Evolutionary conservation across 2,329 filamentous ascomycete species (phyloP).

Genomic region (Karstenula rhodostoma): DNA sequence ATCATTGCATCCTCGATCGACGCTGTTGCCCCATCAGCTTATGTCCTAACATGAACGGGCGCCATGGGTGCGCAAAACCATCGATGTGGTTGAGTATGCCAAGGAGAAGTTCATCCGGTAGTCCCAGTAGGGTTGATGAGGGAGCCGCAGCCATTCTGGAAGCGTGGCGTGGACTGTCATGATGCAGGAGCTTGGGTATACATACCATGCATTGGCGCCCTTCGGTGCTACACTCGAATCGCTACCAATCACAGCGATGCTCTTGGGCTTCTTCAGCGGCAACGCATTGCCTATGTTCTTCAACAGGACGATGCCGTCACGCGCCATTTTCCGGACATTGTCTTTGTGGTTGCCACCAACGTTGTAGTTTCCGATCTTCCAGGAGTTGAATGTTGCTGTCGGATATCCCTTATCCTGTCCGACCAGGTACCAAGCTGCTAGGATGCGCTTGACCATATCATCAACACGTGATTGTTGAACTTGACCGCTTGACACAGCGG

Average conservation of each 20-base stretch:
- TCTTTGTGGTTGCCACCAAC: constrained; percentile 52
- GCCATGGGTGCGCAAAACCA: neutral
- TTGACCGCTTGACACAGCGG: constrained; percentile 60
- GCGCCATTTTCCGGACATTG: constrained; percentile 52
- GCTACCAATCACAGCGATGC: constrained; percentile 71
- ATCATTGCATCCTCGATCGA: constrained; percentile 69
- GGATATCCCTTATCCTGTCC: constrained; percentile 57
- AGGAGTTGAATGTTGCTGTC: constrained; percentile 55
- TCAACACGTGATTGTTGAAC: constrained; percentile 50
- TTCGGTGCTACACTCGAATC: constrained; percentile 79
- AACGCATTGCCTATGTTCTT: constrained; percentile 74
- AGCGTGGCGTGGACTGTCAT: no score
- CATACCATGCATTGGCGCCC: constrained; percentile 78
- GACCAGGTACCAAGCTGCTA: constrained; percentile 59
- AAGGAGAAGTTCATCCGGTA: constrained; percentile 12
- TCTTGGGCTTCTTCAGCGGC: constrained; percentile 74
- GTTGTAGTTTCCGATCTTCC: constrained; percentile 51
- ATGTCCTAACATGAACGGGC: neutral
- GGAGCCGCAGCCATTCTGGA: neutral
- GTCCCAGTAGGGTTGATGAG: neutral
- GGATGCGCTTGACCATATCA: constrained; percentile 55
- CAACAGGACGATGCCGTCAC: constrained; percentile 59
- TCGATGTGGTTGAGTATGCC: neutral
- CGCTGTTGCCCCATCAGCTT: constrained; percentile 7
- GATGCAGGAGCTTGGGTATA: neutral